phyloP scores from a whole-genome alignment of 148 eudicot genomes.

The Chenopodium berlandieri region DNA sequence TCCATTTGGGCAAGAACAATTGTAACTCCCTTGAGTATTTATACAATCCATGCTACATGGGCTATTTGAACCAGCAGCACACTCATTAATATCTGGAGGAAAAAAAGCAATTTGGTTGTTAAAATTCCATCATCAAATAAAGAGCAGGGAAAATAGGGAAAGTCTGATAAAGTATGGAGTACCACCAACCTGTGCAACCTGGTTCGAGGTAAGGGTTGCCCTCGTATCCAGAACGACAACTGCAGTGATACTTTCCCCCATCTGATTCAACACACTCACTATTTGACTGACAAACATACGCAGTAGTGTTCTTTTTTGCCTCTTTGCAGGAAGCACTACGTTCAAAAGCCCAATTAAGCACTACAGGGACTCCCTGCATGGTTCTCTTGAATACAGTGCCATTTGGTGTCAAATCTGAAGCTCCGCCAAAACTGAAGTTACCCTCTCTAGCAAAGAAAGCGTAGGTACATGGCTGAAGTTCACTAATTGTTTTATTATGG shows the following conservation, averaged over 20 bases:
- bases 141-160: background rate
- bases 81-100: constrained; percentile 34
- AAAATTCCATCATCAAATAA: too few species aligned
- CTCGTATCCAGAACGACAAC: constrained; percentile 40
- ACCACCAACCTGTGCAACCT: constrained; percentile 38
- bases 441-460: constrained; percentile 21
- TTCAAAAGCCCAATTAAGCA: constrained; percentile 27
- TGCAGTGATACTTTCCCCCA: constrained; percentile 41
- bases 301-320: constrained; percentile 25
- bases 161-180: background rate
- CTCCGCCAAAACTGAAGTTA: constrained; percentile 24
- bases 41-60: constrained; percentile 30
- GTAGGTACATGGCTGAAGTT: constrained; percentile 22
- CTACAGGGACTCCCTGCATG: constrained; percentile 21
- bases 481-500: background rate
- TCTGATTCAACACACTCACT: constrained; percentile 33
- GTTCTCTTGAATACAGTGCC: background rate
- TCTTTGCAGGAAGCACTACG: constrained; percentile 24
- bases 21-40: constrained; percentile 33
- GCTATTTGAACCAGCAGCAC: constrained; percentile 23
- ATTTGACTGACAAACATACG: constrained; percentile 37
- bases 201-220: constrained; percentile 45
- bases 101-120: background rate
- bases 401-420: constrained; percentile 17
- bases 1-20: constrained; percentile 36